Evolutionary conservation across 805 yeast genomes (phyloP), one percentile per base, ranked within the genome.

Genomic region (Wickerhamiella sergipiensis): DNA sequence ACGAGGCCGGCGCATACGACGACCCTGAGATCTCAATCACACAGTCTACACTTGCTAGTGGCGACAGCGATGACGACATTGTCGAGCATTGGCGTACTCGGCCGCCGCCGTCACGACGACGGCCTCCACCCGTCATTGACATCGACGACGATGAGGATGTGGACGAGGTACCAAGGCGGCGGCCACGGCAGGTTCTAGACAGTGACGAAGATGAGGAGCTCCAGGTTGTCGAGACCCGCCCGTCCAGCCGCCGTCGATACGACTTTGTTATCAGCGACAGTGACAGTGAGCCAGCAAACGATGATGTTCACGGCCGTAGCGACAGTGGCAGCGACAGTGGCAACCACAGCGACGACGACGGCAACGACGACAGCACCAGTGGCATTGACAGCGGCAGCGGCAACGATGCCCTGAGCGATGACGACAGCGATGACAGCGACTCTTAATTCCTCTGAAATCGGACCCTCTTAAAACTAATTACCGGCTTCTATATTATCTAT

Each of bases 71-170:
- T 12, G 33, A 29, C 33, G 12, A 29, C 12, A 12, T 12, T 29
- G 33, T 9, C 15, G 33, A 29, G 33, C n/a, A n/a, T n/a, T n/a
- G n/a, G n/a, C n/a, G n/a, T n/a, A n/a, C n/a, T n/a, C n/a, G n/a
- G n/a, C n/a, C n/a, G n/a, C 15, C 15, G 4, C 12, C 33, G 33
- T 29, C 33, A 29, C 4, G 33, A 12, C 33, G 33, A 9, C 15
- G 33, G 3, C 33, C 33, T 3, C 33, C 3, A 12, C 15, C 33
- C 12, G 12, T 12, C 15, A 12, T 12, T 9, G 12, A 7, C 15
- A 9, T 8, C 33, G 15, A 44, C 26, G 57, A 52, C 43, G 51
- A 48, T 5, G 53, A n/a, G n/a, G n/a, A n/a, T n/a, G n/a, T n/a
- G n/a, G n/a, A n/a, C n/a, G n/a, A n/a, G n/a, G n/a, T n/a, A n/a